A percentile compares a stretch with the other conserved stretches of the same genome.
phyloP scores from a whole-genome alignment of 371 early-diverging fungal species.

The Parasitella parasitica region DNA sequence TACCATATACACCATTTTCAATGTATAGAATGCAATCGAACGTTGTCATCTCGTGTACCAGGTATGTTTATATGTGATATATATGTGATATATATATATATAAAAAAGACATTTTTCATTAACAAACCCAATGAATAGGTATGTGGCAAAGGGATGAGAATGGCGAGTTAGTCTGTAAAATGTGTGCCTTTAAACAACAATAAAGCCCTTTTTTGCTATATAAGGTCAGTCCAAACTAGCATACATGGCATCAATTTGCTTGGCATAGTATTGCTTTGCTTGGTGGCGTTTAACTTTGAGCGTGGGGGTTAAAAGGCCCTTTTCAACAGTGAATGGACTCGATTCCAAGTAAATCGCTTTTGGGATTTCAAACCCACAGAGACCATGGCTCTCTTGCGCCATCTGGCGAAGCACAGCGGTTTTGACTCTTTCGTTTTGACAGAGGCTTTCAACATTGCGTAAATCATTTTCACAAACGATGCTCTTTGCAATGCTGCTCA shows the following conservation, averaged over 20 bases:
- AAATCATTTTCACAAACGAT: conserved; percentile 30
- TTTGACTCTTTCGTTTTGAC: conserved; percentile 58
- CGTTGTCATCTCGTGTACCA: conserved; percentile 38
- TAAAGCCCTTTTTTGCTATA: no score
- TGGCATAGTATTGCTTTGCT: conserved; percentile 61
- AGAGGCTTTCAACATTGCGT: conserved; percentile 25
- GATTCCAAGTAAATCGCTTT: conserved; percentile 54
- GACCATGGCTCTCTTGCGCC: conserved; percentile 54
- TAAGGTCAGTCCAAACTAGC: conserved; percentile 5
- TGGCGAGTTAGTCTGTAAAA: conserved; percentile 25
- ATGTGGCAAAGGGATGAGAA: conserved; percentile 27
- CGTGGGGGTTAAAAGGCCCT: conserved; percentile 63
- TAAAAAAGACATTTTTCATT: no score
- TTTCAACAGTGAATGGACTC: conserved; percentile 59
- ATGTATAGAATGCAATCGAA: conserved; percentile 47
- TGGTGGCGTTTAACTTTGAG: conserved; percentile 79
- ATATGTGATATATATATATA: no score
- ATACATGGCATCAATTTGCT: conserved; percentile 68
- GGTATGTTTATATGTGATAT: background rate
- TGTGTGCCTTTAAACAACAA: conserved; percentile 14
- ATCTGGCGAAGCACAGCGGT: conserved; percentile 67
- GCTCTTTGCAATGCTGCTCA: conserved; percentile 42
- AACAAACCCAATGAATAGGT: no score
- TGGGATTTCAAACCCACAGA: conserved; percentile 58
- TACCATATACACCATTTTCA: conserved; percentile 60